phyloP scores from a whole-genome alignment of 129 eudicot genomes.

The Centella asiatica region DNA sequence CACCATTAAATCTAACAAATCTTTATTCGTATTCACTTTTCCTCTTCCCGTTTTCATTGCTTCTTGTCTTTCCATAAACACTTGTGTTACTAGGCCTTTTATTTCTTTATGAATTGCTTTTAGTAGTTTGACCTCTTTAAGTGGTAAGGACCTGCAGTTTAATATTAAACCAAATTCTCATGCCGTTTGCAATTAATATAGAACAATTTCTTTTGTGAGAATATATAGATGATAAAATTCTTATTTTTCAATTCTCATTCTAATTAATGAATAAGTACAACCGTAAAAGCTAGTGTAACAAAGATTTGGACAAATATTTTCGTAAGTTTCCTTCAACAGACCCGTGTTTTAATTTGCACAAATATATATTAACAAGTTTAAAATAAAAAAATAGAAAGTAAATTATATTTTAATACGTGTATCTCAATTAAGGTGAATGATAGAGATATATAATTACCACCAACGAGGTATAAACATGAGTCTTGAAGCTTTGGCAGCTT shows the following conservation, averaged over 20 bases:
- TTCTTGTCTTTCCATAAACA: background rate
- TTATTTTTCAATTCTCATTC: too few species aligned
- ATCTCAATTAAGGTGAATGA: background rate
- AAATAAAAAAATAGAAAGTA: background rate
- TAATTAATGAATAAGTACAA: too few species aligned
- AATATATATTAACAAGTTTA: background rate
- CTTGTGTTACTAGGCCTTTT: background rate
- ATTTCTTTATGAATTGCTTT: background rate
- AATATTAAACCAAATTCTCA: background rate
- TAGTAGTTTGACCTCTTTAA: background rate
- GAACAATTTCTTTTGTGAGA: too few species aligned
- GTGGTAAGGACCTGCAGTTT: background rate
- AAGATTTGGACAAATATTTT: too few species aligned
- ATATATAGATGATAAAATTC: too few species aligned
- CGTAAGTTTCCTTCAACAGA: background rate
- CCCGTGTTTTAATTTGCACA: background rate
- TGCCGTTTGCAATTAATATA: background rate
- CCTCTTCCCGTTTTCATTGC: background rate
- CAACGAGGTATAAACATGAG: background rate
- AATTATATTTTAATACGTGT: background rate
- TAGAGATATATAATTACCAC: conserved; percentile 1
- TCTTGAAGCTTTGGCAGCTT: background rate
- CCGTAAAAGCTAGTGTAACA: too few species aligned
- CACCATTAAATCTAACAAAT: background rate
- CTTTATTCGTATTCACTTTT: background rate